A percentile compares a stretch with the other conserved stretches of the same genome.
Conservation (phyloP, 176 grass and related monocot genomes). For the Melocanna baccifera region DNA sequence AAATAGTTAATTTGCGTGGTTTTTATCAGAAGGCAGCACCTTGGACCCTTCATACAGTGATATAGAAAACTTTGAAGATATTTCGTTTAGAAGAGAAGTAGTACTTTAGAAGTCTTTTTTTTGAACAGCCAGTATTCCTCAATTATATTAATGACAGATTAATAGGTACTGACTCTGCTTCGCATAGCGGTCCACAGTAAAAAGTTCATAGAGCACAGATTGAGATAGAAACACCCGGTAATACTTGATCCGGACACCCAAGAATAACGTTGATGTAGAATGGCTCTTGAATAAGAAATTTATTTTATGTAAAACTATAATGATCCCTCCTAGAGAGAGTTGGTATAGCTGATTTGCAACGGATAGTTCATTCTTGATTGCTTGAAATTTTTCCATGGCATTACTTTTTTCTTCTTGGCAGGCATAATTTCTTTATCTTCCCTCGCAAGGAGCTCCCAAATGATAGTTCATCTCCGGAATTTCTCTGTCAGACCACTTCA, state of each 20-base stretch:
- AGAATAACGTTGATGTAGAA: neutral
- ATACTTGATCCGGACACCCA: neutral
- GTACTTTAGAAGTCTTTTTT: neutral
- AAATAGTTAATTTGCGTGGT: neutral
- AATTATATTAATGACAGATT: neutral
- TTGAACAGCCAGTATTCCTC: neutral
- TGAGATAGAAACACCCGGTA: neutral
- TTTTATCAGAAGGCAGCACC: neutral
- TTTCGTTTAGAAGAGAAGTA: neutral
- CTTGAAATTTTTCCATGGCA: neutral
- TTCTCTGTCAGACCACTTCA: slow-evolving; percentile 87
- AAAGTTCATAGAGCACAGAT: neutral
- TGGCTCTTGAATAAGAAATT: slow-evolving; percentile 1
- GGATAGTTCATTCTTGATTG: neutral
- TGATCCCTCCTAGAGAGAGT: neutral
- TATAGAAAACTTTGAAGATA: neutral
- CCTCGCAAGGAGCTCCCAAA: slow-evolving; percentile 55
- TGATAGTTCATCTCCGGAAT: slow-evolving; percentile 56
- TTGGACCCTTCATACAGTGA: neutral
- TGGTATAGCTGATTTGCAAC: slow-evolving; percentile 6
- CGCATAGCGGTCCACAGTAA: neutral
- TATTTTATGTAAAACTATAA: neutral
- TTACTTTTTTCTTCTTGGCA: slow-evolving; percentile 27
- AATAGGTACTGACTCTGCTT: neutral
- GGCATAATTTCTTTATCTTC: slow-evolving; percentile 87